A percentile compares a stretch with the other conserved stretches of the same genome.
Conservation (phyloP, 2,329 filamentous ascomycete genomes). For the Mariannaea sp. region DNA sequence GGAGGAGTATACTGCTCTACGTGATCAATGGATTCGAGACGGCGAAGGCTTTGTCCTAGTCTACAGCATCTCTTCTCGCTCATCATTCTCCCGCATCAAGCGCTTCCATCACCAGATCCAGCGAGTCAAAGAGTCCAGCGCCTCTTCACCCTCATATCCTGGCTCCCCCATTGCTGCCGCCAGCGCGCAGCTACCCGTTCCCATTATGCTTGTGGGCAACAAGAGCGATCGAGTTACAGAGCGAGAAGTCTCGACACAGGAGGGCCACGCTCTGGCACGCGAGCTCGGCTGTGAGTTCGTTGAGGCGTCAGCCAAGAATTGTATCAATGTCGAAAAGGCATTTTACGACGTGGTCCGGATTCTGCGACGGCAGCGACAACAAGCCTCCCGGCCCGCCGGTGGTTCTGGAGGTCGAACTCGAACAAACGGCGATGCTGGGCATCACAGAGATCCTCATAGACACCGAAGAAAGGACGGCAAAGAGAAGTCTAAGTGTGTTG, state of each 20-base stretch:
- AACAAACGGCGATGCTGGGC: slow-evolving; percentile 44
- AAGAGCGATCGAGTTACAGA: slow-evolving; percentile 97
- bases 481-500: slow-evolving; percentile 45
- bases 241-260: slow-evolving; percentile 93
- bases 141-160: slow-evolving; percentile 75
- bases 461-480: slow-evolving; percentile 45
- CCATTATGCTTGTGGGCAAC: slow-evolving; percentile 98
- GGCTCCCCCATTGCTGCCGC: slow-evolving; percentile 71
- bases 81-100: slow-evolving; percentile 92
- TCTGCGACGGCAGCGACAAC: slow-evolving; percentile 79
- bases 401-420: slow-evolving; percentile 46
- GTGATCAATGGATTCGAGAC: slow-evolving; percentile 98
- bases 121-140: slow-evolving; percentile 89
- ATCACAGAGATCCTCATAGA: slow-evolving; percentile 40
- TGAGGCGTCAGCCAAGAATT: slow-evolving; percentile 96
- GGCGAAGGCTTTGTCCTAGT: slow-evolving; percentile 97
- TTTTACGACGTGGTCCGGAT: slow-evolving; percentile 97
- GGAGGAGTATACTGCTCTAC: slow-evolving; percentile 95
- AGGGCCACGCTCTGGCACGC: slow-evolving; percentile 88
- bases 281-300: slow-evolving; percentile 96
- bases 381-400: slow-evolving; percentile 48
- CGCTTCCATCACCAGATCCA: slow-evolving; percentile 97
- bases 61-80: slow-evolving; percentile 97
- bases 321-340: slow-evolving; percentile 97
- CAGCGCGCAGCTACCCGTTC: slow-evolving; percentile 70